Conservation (phyloP, 345 rosid species). For the Linum usitatissimum region DNA sequence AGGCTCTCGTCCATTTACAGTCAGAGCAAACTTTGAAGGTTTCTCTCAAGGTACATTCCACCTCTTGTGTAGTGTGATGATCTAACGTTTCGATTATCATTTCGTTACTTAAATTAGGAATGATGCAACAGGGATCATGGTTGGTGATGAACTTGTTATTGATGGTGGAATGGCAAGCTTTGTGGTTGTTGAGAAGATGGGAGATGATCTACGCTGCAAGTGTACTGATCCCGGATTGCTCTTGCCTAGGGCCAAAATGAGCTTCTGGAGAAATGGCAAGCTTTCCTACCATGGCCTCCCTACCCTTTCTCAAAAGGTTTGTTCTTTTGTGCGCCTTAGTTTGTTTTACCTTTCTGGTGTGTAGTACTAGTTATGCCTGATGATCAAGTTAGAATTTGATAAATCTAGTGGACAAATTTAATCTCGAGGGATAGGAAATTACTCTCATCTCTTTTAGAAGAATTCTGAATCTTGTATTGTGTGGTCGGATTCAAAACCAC, state of each 20-base stretch:
- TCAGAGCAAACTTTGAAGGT: conserved; percentile 49
- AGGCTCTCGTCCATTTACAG: conserved; percentile 44
- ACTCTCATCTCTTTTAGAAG: not conserved
- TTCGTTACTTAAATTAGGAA: not conserved
- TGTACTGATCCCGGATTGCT: conserved; percentile 58
- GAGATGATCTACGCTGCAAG: conserved; percentile 45
- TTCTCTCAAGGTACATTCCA: conserved; percentile 48
- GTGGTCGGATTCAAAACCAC: not conserved
- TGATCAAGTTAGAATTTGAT: not conserved
- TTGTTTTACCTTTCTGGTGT: not conserved
- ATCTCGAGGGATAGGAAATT: too few species aligned
- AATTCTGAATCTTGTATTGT: not conserved
- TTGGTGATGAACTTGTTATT: conserved; percentile 56
- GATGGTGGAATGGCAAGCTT: conserved; percentile 81
- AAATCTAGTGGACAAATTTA: not conserved
- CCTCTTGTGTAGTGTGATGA: not conserved
- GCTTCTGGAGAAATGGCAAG: conserved; percentile 63
- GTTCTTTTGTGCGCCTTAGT: conserved; percentile 16
- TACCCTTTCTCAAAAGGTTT: conserved; percentile 55
- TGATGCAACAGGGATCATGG: conserved; percentile 36
- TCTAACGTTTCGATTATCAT: not conserved
- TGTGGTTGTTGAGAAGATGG: conserved; percentile 51
- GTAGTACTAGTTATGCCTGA: not conserved
- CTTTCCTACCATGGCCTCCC: conserved; percentile 39
- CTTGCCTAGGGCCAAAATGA: conserved; percentile 70